Evolutionary conservation across 768 basidiomycete genomes (phyloP).

Genomic region (Mycena haematopus): DNA sequence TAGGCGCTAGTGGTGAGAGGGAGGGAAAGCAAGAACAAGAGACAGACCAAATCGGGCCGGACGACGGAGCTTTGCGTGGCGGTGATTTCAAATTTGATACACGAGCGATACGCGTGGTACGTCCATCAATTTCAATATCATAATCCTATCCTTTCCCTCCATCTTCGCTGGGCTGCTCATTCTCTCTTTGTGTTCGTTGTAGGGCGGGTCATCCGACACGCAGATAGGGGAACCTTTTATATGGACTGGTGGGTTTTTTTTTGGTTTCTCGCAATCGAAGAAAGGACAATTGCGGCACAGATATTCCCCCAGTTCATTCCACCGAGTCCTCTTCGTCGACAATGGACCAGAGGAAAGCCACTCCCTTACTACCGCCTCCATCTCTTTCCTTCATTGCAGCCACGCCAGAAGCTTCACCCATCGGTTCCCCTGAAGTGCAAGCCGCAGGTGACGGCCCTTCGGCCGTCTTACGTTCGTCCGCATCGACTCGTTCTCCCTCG

Average conservation of each 20-base stretch:
- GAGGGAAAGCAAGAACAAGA: not conserved
- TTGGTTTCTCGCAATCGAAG: not conserved
- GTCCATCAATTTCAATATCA: slow-evolving; percentile 14
- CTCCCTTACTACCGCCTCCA: not conserved
- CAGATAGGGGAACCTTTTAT: slow-evolving; percentile 19
- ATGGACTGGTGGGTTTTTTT: slow-evolving; percentile 25
- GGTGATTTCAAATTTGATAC: slow-evolving; percentile 28
- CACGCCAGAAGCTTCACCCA: slow-evolving; percentile 10
- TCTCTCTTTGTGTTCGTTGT: slow-evolving; percentile 14
- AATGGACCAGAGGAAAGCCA: slow-evolving; percentile 19
- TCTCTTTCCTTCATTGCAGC: slow-evolving; percentile 10
- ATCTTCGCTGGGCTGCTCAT: slow-evolving; percentile 14
- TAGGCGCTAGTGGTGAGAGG: slow-evolving; percentile 7
- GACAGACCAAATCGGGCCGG: slow-evolving; percentile 2
- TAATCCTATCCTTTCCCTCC: slow-evolving; percentile 3
- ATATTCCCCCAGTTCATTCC: slow-evolving; percentile 17
- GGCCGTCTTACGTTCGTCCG: not conserved
- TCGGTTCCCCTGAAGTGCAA: not conserved
- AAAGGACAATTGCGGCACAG: not conserved
- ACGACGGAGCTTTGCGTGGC: slow-evolving; percentile 9
- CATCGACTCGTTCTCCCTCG: slow-evolving; percentile 9
- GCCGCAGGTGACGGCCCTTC: slow-evolving; percentile 9
- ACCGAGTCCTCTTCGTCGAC: slow-evolving; percentile 27
- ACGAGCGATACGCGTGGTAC: slow-evolving; percentile 29
- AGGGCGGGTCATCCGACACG: slow-evolving; percentile 27